Conservation (phyloP, 306 rosid species). For the Lablab purpureus region DNA sequence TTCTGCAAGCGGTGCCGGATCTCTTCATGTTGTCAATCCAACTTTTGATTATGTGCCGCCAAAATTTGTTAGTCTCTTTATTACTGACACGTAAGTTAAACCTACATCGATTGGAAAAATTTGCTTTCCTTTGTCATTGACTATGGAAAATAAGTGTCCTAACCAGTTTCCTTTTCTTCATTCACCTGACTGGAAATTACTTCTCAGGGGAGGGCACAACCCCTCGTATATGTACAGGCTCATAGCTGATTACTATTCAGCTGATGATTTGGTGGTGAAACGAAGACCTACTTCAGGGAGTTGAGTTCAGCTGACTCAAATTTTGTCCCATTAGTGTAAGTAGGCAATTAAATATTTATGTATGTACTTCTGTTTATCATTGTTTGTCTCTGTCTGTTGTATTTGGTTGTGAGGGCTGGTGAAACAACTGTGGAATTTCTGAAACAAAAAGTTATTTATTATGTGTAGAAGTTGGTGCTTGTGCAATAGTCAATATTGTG, state of each 20-base stretch:
- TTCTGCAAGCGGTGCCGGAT: conserved; percentile 71
- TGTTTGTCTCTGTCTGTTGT: neutral
- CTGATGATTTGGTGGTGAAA: conserved; percentile 95
- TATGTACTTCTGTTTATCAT: neutral
- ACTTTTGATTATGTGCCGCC: conserved; percentile 96
- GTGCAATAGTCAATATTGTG: neutral
- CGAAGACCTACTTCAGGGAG: conserved; percentile 61
- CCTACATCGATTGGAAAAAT: conserved; percentile 22
- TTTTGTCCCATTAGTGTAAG: conserved; percentile 56
- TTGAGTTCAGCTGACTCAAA: conserved; percentile 54
- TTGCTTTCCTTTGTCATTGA: conserved; percentile 6
- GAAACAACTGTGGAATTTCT: conserved; percentile 24
- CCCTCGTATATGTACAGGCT: conserved; percentile 98
- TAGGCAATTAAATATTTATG: conserved; percentile 39
- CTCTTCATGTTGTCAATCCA: conserved; percentile 92
- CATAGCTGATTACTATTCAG: conserved; percentile 94
- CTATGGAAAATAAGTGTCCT: conserved; percentile 20
- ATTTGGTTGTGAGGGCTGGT: conserved; percentile 5
- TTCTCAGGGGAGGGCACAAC: conserved; percentile 93
- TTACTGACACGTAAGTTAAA: conserved; percentile 95
- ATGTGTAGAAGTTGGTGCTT: conserved; percentile 19
- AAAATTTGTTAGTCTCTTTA: conserved; percentile 85
- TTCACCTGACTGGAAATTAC: conserved; percentile 41
- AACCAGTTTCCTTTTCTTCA: conserved; percentile 36
- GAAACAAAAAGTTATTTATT: conserved; percentile 1